Evolutionary conservation across 192 early-diverging fungal genomes (phyloP).

Genomic region (Linnemannia schmuckeri): DNA sequence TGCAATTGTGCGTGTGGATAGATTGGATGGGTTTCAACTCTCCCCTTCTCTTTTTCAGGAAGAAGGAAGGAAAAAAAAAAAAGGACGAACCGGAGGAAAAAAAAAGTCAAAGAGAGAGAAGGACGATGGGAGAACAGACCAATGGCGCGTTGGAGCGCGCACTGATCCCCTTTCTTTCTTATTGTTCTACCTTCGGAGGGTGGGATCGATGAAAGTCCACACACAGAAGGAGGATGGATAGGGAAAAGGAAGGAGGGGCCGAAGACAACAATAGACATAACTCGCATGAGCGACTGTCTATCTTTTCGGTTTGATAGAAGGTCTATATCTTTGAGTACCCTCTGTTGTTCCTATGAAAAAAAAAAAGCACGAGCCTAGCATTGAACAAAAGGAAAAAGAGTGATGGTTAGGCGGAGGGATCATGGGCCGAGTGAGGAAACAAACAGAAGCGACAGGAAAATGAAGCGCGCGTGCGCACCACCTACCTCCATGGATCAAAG

Average conservation of each 20-base stretch:
- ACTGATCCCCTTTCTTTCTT: background rate
- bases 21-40: background rate
- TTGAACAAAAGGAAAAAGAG: too few relatives aligned
- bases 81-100: background rate
- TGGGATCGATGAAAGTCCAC: background rate
- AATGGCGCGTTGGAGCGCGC: background rate
- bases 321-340: background rate
- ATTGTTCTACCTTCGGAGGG: background rate
- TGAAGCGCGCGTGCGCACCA: too few relatives aligned
- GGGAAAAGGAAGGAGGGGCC: too few relatives aligned
- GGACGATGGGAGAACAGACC: background rate
- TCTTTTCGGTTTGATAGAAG: background rate
- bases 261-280: too few relatives aligned
- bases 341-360: background rate
- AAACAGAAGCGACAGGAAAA: too few relatives aligned
- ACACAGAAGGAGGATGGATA: too few relatives aligned
- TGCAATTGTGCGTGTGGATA: background rate
- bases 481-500: too few relatives aligned
- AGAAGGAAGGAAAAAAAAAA: background rate
- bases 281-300: background rate
- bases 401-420: too few relatives aligned
- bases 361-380: background rate
- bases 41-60: too few relatives aligned
- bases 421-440: too few relatives aligned
- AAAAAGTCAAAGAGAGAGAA: background rate